Evolutionary conservation across 1,139 yeast species (phyloP).

Genomic region (Nadsonia commutata): DNA sequence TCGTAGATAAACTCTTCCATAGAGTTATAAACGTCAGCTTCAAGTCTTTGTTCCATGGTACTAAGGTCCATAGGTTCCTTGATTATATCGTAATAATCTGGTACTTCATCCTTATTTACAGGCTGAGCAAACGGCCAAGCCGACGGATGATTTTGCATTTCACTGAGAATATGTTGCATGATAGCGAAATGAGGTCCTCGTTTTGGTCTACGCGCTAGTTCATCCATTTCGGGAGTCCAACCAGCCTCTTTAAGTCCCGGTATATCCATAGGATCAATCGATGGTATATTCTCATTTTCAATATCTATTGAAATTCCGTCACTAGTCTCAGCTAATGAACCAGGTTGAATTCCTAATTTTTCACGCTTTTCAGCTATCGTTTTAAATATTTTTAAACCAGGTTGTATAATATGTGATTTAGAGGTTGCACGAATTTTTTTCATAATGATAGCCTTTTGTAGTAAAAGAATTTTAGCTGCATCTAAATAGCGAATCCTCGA

Average conservation of each 20-base stretch:
- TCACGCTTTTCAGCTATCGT: slow-evolving; percentile 12
- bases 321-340: neutral
- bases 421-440: slow-evolving; percentile 71
- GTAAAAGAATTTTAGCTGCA: slow-evolving; percentile 64
- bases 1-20: slow-evolving; percentile 90
- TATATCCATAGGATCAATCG: slow-evolving; percentile 55
- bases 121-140: slow-evolving; percentile 99
- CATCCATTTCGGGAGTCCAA: slow-evolving; percentile 98
- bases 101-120: slow-evolving; percentile 85
- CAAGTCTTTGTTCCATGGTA: slow-evolving; percentile 88
- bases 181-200: slow-evolving; percentile 90
- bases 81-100: slow-evolving; percentile 90
- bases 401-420: slow-evolving; percentile 62
- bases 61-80: slow-evolving; percentile 98
- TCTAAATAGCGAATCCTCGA: slow-evolving; percentile 81
- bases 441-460: slow-evolving; percentile 86
- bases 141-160: slow-evolving; percentile 84
- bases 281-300: slow-evolving; percentile 14
- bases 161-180: slow-evolving; percentile 78
- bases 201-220: slow-evolving; percentile 85
- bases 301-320: slow-evolving; percentile 23
- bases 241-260: slow-evolving; percentile 90
- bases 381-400: slow-evolving; percentile 66
- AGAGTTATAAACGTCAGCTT: slow-evolving; percentile 77
- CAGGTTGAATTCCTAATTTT: neutral